Percentiles rank a stretch among this genome's conserved stretches.
phyloP scores from a whole-genome alignment of 768 basidiomycete genomes.

The Tylopilus sp. region DNA sequence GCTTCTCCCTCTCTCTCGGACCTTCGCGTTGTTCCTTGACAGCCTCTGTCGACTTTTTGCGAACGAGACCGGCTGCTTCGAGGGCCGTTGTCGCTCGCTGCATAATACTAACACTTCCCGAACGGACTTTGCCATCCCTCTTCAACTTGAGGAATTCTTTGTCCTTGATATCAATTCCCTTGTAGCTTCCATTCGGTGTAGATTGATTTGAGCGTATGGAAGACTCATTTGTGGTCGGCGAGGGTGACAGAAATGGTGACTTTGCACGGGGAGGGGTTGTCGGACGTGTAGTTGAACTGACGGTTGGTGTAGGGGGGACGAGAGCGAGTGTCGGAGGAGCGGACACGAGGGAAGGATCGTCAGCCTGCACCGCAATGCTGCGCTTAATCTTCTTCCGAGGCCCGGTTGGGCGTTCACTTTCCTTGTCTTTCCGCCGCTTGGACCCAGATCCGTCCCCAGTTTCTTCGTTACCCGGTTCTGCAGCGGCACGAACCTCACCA shows the following conservation, averaged over 20 bases:
- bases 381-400: constrained; percentile 26
- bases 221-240: constrained; percentile 48
- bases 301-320: constrained; percentile 75
- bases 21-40: constrained; percentile 61
- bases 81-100: constrained; percentile 91
- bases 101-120: constrained; percentile 94
- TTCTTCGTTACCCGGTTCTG: constrained; percentile 19
- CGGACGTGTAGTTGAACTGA: constrained; percentile 36
- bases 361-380: constrained; percentile 44
- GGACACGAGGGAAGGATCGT: constrained; percentile 32
- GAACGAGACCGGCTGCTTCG: constrained; percentile 78
- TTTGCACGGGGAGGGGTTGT: constrained; percentile 48
- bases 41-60: constrained; percentile 77
- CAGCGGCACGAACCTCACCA: constrained; percentile 31
- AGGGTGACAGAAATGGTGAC: constrained; percentile 58
- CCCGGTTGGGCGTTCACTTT: constrained; percentile 18
- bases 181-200: constrained; percentile 62
- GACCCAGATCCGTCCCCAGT: constrained; percentile 18
- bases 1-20: constrained; percentile 40
- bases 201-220: constrained; percentile 59
- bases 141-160: constrained; percentile 48
- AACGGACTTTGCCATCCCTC: constrained; percentile 57
- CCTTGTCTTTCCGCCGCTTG: constrained; percentile 31
- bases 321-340: constrained; percentile 62
- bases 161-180: constrained; percentile 47